phyloP scores from a whole-genome alignment of 73 alveolate genomes.

The Breviolum minutum region DNA sequence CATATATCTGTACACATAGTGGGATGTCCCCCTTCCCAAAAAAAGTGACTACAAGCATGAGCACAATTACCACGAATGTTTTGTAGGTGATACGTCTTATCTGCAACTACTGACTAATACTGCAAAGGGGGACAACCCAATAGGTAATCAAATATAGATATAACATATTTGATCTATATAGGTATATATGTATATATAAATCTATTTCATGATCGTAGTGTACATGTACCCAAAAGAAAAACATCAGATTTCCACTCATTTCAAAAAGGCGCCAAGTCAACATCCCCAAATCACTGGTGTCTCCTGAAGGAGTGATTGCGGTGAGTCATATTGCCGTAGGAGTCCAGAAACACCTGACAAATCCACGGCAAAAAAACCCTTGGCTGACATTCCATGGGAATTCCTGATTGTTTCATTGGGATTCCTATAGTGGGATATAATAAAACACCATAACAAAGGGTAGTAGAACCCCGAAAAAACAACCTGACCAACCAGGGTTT shows the following conservation, averaged over 20 bases:
- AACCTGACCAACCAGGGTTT: too few species aligned
- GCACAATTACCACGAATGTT: too few species aligned
- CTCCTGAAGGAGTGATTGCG: slow-evolving; percentile 49
- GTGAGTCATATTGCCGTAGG: slow-evolving; percentile 17
- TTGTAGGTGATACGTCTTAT: too few species aligned
- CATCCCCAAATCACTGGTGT: not conserved
- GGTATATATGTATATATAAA: not conserved
- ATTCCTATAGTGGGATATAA: not conserved
- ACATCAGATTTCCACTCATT: not conserved
- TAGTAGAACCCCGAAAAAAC: too few species aligned
- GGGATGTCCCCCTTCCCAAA: too few species aligned
- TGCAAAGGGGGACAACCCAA: not conserved
- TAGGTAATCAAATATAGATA: not conserved
- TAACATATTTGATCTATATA: not conserved
- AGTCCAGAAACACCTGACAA: slow-evolving; percentile 39
- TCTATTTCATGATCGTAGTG: not conserved
- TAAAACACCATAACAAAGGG: too few species aligned
- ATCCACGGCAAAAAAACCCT: not conserved
- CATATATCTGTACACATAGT: too few species aligned
- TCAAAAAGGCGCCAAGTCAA: not conserved
- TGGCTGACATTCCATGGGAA: too few species aligned
- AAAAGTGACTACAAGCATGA: too few species aligned
- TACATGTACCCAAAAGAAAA: too few species aligned
- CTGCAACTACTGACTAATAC: not conserved
- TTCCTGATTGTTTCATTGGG: too few species aligned